Percentiles rank a stretch among this genome's conserved stretches.
phyloP scores from a whole-genome alignment of 495 filamentous ascomycete genomes.

The Pseudotulostoma volvatum region DNA sequence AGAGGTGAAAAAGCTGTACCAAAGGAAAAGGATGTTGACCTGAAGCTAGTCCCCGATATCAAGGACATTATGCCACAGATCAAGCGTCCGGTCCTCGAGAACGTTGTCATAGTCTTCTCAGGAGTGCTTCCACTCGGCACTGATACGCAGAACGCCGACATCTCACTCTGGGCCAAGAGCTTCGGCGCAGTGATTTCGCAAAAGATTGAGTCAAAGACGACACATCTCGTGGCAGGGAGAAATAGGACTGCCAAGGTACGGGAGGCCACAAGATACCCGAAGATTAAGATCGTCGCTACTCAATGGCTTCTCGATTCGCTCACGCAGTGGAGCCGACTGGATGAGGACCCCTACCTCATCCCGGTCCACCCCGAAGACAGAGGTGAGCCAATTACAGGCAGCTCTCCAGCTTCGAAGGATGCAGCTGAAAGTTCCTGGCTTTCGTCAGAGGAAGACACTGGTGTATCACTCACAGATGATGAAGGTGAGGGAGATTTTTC shows the following conservation, averaged over 20 bases:
- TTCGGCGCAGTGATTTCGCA: conserved; percentile 66
- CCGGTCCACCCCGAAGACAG: conserved; percentile 46
- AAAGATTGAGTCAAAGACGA: conserved; percentile 39
- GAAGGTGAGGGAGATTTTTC: conserved; percentile 18
- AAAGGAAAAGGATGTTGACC: conserved; percentile 40
- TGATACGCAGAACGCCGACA: conserved; percentile 64
- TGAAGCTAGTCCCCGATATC: conserved; percentile 65
- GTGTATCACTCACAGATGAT: conserved; percentile 22
- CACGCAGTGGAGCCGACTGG: conserved; percentile 55
- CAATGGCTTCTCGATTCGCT: conserved; percentile 79
- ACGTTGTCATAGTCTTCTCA: conserved; percentile 64
- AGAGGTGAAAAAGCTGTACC: conserved; percentile 33
- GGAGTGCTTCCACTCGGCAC: conserved; percentile 70
- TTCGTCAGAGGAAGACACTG: conserved; percentile 27
- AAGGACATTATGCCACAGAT: conserved; percentile 63
- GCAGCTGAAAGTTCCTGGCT: conserved; percentile 23
- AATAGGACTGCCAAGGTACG: conserved; percentile 82
- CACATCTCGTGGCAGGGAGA: conserved; percentile 53
- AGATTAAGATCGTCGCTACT: conserved; percentile 76
- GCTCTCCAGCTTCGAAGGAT: conserved; percentile 17
- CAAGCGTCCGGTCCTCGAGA: conserved; percentile 54
- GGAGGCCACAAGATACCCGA: conserved; percentile 52
- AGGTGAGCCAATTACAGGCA: conserved; percentile 18
- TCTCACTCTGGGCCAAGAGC: conserved; percentile 63
- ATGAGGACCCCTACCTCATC: conserved; percentile 60